Conservation (phyloP, 108 stramenopile genomes). For the Cyclotella atomus region DNA sequence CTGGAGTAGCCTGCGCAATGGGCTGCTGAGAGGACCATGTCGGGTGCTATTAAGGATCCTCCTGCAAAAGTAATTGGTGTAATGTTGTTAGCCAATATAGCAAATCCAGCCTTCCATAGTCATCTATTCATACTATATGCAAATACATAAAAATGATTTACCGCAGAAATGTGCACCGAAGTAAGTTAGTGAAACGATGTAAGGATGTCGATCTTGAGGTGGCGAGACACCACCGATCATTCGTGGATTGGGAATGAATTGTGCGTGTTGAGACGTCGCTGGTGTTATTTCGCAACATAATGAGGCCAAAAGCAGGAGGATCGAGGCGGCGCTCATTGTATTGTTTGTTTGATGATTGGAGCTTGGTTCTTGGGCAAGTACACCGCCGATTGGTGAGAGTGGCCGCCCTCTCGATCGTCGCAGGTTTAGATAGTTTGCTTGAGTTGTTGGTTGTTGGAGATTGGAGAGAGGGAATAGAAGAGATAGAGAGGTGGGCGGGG, state of each 20-base stretch:
- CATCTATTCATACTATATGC: conserved; percentile 1
- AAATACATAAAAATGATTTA: not conserved
- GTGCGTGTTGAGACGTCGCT: not conserved
- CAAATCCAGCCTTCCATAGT: not conserved
- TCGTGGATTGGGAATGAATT: conserved; percentile 7
- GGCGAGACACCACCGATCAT: conserved; percentile 17
- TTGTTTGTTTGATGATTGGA: too few relatives aligned
- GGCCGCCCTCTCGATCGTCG: too few relatives aligned
- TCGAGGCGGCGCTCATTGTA: too few relatives aligned
- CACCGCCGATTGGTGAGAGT: too few relatives aligned
- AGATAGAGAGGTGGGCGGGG: too few relatives aligned
- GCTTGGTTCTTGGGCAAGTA: too few relatives aligned
- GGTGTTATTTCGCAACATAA: not conserved
- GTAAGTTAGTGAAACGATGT: conserved; percentile 35
- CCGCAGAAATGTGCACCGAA: conserved; percentile 39
- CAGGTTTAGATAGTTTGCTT: too few relatives aligned
- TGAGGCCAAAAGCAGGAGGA: too few relatives aligned
- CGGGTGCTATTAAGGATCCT: conserved; percentile 54
- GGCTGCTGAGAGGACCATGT: conserved; percentile 71
- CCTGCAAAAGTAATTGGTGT: not conserved
- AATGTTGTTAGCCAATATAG: not conserved
- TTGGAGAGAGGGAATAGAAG: too few relatives aligned
- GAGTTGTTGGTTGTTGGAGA: too few relatives aligned
- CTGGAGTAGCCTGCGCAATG: conserved; percentile 62
- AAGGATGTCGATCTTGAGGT: conserved; percentile 20